These are phyloP conservation scores for Kazachstania psychrophila DNA, from an alignment of 805 yeast genomes.

Conservation along the genomic window DNA sequence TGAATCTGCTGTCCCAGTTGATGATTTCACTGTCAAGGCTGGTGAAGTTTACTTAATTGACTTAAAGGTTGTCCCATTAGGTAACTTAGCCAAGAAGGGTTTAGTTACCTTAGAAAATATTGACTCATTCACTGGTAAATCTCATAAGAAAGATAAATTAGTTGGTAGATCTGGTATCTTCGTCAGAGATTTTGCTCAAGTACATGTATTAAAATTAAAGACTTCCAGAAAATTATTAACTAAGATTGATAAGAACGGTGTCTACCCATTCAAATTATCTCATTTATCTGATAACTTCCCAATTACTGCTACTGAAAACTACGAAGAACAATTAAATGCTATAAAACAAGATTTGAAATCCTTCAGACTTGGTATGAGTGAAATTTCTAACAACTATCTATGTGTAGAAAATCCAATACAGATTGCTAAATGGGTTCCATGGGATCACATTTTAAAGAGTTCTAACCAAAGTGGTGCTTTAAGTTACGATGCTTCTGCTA, in stretches of 20 bases:
- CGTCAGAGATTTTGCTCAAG: conserved; percentile 79
- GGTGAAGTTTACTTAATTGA: conserved; percentile 88
- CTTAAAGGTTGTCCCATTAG: conserved; percentile 64
- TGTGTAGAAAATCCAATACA: conserved; percentile 66
- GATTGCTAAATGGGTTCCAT: conserved; percentile 64
- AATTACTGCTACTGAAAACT: conserved; percentile 32
- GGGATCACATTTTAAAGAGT: conserved; percentile 50
- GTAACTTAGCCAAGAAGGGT: conserved; percentile 49
- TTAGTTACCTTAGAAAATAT: conserved; percentile 57
- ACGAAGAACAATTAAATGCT: conserved; percentile 31
- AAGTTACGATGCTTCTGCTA: conserved; percentile 56
- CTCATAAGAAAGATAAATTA: conserved; percentile 43
- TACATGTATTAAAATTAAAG: conserved; percentile 65
- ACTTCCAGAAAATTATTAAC: conserved; percentile 63
- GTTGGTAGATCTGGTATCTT: conserved; percentile 61
- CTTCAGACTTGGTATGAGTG: conserved; percentile 68
- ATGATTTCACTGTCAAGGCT: conserved; percentile 59
- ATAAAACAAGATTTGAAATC: conserved; percentile 49
- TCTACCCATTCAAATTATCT: conserved; percentile 83
- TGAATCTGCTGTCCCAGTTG: conserved; percentile 60
- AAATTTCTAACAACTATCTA: conserved; percentile 70
- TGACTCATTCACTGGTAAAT: conserved; percentile 55
- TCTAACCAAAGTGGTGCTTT: conserved; percentile 58
- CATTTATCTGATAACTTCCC: conserved; percentile 60
- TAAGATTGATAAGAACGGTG: conserved; percentile 68